Evolutionary conservation across 352 stramenopile genomes (phyloP).

Genomic region (Phytophthora brassicae): DNA sequence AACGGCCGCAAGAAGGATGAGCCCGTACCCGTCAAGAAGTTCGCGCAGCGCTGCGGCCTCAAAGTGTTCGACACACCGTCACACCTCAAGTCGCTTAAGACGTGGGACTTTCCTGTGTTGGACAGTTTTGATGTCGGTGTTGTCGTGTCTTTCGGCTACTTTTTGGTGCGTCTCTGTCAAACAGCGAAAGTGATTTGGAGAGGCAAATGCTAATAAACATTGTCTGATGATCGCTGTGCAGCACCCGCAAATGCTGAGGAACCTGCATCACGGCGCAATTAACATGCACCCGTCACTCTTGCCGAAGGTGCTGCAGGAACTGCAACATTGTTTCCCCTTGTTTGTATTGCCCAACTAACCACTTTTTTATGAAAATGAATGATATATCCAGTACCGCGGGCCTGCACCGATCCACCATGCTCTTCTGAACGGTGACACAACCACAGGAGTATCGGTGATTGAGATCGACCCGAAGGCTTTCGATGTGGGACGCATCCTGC

Average conservation of each 20-base stretch:
- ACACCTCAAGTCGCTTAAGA: constrained; percentile 78
- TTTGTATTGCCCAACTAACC: neutral
- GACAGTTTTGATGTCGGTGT: constrained; percentile 77
- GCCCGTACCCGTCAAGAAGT: constrained; percentile 77
- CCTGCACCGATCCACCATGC: constrained; percentile 86
- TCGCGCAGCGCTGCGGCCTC: constrained; percentile 62
- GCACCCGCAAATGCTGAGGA: constrained; percentile 74
- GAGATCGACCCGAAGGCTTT: constrained; percentile 86
- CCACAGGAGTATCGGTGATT: constrained; percentile 83
- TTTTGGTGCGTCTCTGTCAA: constrained; percentile 41
- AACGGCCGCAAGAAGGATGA: constrained; percentile 56
- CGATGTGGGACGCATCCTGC: constrained; percentile 77
- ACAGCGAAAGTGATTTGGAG: neutral
- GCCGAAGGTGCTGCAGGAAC: constrained; percentile 46
- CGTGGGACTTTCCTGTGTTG: constrained; percentile 56
- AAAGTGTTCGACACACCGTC: constrained; percentile 65
- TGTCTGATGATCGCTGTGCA: constrained; percentile 25
- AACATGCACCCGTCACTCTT: constrained; percentile 90
- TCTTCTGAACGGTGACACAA: constrained; percentile 73
- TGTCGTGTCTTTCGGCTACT: constrained; percentile 90
- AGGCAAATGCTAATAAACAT: neutral
- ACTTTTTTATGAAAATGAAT: neutral
- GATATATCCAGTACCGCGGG: constrained; percentile 85
- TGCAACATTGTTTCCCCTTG: neutral
- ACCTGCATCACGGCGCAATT: constrained; percentile 70